Evolutionary conservation across 768 basidiomycete genomes (phyloP), one percentile per base, ranked within the genome.

Genomic region (Mycena metata): DNA sequence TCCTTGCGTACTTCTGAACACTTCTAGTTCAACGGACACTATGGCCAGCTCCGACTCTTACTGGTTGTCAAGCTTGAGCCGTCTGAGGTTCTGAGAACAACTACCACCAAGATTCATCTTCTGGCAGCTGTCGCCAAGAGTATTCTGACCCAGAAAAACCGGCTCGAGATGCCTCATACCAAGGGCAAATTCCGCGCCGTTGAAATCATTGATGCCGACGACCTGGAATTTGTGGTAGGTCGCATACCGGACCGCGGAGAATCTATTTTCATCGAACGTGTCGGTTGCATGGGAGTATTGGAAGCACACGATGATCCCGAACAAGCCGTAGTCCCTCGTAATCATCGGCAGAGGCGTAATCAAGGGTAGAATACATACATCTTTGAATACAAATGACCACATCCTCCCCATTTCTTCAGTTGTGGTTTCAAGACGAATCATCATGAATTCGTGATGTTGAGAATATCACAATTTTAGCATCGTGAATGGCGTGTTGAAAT

Each of bases 181-280:
- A 63, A 63, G 21, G 60, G 60, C 11, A 62, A 62, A 45, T 62
- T 62, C 42, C 51, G 7, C 12, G 50, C 60, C 12, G 60, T 43
- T 11, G 41, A 54, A 13, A n/a, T 62, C 9, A 23, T 62, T 54
- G 60, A 62, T 45, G 60, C 42, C 1, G 51, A 54, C 5, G 50
- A 52, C 21, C 26, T 63, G 6, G 61, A 63, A 15, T 33, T 52
- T 35, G 61, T 63, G 9, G 61, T 42, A 0, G 61, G 61, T 30
- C 51, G 61, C 5, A 42, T 63, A 17, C 51, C 51, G 12, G 61
- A 63, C 52, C 61, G 61, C 23, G 52, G 52, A 10, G 61, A 63
- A 19, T 17, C 33, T 35, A 21, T 63, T 11, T 63, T 63, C 33
- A 52, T 63, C 19, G 42, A 63, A 21, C 61, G 51, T 3, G 43